These are phyloP conservation scores for Ascochyta pisi DNA, from an alignment of 2,329 filamentous ascomycete species.

Conservation along the genomic window DNA sequence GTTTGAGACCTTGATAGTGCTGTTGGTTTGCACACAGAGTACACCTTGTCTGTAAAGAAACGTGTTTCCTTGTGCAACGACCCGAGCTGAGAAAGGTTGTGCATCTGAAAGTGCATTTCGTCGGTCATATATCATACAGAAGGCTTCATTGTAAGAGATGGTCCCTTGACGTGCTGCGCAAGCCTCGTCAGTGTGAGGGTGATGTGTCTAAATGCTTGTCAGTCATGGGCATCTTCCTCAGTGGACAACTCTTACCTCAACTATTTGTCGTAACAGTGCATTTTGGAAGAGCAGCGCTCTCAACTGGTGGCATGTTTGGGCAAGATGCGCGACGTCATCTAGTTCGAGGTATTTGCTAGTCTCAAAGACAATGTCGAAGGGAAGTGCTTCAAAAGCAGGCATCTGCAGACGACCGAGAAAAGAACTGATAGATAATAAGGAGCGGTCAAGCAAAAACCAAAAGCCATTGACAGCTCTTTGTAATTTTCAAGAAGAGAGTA, in stretches of 20 bases:
- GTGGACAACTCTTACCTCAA: slow-evolving; percentile 58
- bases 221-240: not conserved
- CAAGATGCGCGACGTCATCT: slow-evolving; percentile 65
- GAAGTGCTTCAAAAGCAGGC: slow-evolving; percentile 55
- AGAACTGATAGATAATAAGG: no score
- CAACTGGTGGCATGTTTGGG: slow-evolving; percentile 61
- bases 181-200: slow-evolving; percentile 56
- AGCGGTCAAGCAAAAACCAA: no score
- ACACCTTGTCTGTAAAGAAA: slow-evolving; percentile 70
- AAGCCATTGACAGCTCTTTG: no score
- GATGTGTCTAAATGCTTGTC: slow-evolving; percentile 45
- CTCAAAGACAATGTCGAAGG: slow-evolving; percentile 70
- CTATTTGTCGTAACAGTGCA: slow-evolving; percentile 62
- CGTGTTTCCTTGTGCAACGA: slow-evolving; percentile 65
- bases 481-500: no score
- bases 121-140: slow-evolving; percentile 68
- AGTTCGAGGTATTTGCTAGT: slow-evolving; percentile 63
- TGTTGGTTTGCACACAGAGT: slow-evolving; percentile 67
- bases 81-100: slow-evolving; percentile 66
- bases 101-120: slow-evolving; percentile 66
- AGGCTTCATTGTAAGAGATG: slow-evolving; percentile 58
- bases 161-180: slow-evolving; percentile 45
- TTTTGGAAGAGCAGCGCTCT: slow-evolving; percentile 60
- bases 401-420: not conserved
- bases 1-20: slow-evolving; percentile 65